Base-by-base conservation (phyloP, 179 eudicot genomes). In the Vitellaria paradoxa region DNA sequence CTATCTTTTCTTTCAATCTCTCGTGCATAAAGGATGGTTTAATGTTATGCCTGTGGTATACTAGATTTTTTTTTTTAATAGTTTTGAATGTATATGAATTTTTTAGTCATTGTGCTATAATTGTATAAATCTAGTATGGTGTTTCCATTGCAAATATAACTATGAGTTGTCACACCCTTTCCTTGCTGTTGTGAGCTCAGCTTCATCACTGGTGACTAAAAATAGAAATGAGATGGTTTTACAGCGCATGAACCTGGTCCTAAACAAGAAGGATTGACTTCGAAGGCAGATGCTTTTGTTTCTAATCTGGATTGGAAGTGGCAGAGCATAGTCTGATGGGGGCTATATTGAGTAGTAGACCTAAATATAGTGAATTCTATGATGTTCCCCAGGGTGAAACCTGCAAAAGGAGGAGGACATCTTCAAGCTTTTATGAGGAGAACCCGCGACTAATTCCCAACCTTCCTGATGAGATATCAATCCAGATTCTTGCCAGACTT, bases 391-490 rank as follows among this genome's bases (percentile, higher is more conserved):
- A 61, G 37, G 84, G 76, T 75, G 89, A 85, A 52, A 69, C 82
- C 57, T 76, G 84, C 66, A 96, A 96, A 87, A 88, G 98, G 80
- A 97, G 81, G 76, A 90, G 82, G 83, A 84, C 87, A 21, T 81
- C 88, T 21, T 72, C 84, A 3, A 77, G 79, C 81, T 89, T 65
- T 80, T 84, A 82, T 75, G 97, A 92, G 76, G 89, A 89, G 14
- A 84, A 65, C 69, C 83, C 88, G 11, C 84, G 90, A 40, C 76
- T 96, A 70, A 93, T 96, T 78, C 96, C 99, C 5, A 84, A 82
- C 78, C 96, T 96, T 57, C 99, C 99, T 14, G 90, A 96, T 79
- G 99, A 96, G 84, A 83, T 96, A 77, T 91, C 99, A 24, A 85
- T 96, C 12, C 97, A 88, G 73, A 93, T 96, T 80, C 94, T 96